phyloP scores from a whole-genome alignment of 2,329 filamentous ascomycete genomes.

The Zarea fungicola region DNA sequence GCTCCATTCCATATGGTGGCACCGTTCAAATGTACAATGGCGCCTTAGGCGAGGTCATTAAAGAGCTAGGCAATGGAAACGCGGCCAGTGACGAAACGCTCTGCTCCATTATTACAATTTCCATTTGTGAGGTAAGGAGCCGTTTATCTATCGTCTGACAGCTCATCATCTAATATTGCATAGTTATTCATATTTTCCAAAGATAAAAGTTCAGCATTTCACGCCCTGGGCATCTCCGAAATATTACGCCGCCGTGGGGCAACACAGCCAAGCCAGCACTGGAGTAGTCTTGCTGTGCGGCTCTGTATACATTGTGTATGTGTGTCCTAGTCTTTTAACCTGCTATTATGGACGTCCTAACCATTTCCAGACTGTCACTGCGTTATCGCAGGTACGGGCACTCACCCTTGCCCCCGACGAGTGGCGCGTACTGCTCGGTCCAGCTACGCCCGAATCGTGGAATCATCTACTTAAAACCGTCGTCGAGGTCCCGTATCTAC shows the following conservation, averaged over 20 bases:
- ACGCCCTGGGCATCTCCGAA: neutral
- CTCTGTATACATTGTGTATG: neutral
- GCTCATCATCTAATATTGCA: neutral
- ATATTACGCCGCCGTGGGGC: neutral
- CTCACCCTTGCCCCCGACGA: neutral
- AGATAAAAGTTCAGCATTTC: neutral
- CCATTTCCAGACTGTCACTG: neutral
- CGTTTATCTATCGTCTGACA: neutral
- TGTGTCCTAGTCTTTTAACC: neutral
- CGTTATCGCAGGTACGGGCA: neutral
- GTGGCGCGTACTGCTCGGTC: neutral
- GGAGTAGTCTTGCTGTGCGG: neutral
- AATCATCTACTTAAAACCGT: neutral
- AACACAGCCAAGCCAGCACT: neutral
- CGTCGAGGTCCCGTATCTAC: neutral
- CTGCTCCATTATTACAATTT: neutral
- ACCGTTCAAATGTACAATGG: neutral
- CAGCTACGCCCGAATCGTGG: neutral
- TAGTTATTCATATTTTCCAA: neutral
- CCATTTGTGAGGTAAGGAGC: neutral
- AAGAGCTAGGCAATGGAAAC: neutral
- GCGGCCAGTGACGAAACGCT: neutral
- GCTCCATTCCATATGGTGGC: neutral
- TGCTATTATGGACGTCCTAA: neutral
- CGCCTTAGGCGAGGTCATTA: neutral